These are phyloP conservation scores for Solanum chaucha DNA, from an alignment of 257 asterid species.

Conservation along the genomic window DNA sequence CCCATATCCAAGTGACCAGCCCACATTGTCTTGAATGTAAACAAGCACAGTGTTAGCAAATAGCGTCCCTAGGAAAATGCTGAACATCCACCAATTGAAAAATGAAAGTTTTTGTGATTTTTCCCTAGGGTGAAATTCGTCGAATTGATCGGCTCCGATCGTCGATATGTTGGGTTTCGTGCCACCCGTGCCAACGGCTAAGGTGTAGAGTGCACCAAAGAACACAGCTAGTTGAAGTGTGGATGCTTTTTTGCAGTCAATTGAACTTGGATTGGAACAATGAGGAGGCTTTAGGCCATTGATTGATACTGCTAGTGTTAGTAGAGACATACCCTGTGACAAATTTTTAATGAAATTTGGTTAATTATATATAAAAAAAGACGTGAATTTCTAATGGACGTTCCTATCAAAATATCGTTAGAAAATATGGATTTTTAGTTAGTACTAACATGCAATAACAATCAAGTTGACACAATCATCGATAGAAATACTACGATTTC, in stretches of 20 bases:
- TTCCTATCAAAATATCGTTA: not conserved
- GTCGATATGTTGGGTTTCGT: conserved; percentile 88
- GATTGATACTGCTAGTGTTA: conserved; percentile 61
- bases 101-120: conserved; percentile 75
- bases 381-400: not conserved
- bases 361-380: not conserved
- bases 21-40: conserved; percentile 79
- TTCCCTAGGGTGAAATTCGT: conserved; percentile 69
- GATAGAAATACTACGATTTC: not conserved
- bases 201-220: conserved; percentile 63
- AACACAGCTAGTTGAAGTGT: conserved; percentile 47
- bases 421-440: not conserved
- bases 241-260: conserved; percentile 42
- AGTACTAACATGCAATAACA: not conserved
- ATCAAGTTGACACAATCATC: not conserved
- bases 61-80: conserved; percentile 71
- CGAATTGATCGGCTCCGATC: conserved; percentile 91
- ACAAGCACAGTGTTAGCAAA: conserved; percentile 79
- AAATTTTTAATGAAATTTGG: not conserved
- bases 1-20: conserved; percentile 83
- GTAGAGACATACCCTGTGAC: conserved; percentile 59
- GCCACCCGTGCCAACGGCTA: conserved; percentile 84
- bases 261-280: conserved; percentile 40
- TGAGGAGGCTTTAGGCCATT: conserved; percentile 51
- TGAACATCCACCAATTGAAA: conserved; percentile 97